Base-by-base conservation (phyloP, 139 green algal species). In the Picochlorum costavermella region DNA sequence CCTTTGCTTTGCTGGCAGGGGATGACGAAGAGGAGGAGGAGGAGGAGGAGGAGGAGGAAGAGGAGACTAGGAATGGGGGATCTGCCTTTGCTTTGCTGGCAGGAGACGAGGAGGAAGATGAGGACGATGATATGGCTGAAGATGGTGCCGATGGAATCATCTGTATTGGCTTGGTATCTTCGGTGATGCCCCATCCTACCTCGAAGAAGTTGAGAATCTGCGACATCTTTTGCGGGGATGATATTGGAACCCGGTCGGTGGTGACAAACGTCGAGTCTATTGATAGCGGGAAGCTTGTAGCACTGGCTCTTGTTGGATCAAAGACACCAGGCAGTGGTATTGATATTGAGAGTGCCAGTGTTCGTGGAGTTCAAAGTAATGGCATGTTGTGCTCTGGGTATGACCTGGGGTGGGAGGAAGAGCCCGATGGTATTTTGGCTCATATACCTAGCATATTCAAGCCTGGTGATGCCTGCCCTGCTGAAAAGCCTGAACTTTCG, bases 331-430 rank as follows among this genome's bases (percentile, higher is more conserved):
- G 75, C 30, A 86, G 68, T 44, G 76, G 76, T 20, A 64, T 84
- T 5, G 48, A 64, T 10, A 73, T 95, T 14, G 70, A 81, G 56
- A 73, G 76, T 53, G 71, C 72, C 20, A 69, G 50, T 28, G 60
- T 95, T 58, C 77, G 84, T 31, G 88, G 88, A 0, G 76, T 92
- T 25, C 76, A 87, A 37, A 84, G 68, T 58, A 74, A 73, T 37
- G 88, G 88, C 58, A 95, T 95, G 88, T 75, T 95, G 20, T 92
- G 85, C 73, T 85, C 75, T 26, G 82, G 83, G 1, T 65, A 79
- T 49, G 87, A 95, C 61, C 75, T 87, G 53, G 88, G 88, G 13
- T 95, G 88, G 88, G 61, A 37, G 14, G 10, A 43, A 4, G 71
- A 69, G 44, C 63, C 71, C 5, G 79, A 87, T 48, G 76, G 75